Percentiles rank a stretch among this genome's conserved stretches.
These are phyloP conservation scores for Lodderomyces orthopsilosis DNA, from an alignment of 1,139 yeast genomes.

Conservation along the genomic window DNA sequence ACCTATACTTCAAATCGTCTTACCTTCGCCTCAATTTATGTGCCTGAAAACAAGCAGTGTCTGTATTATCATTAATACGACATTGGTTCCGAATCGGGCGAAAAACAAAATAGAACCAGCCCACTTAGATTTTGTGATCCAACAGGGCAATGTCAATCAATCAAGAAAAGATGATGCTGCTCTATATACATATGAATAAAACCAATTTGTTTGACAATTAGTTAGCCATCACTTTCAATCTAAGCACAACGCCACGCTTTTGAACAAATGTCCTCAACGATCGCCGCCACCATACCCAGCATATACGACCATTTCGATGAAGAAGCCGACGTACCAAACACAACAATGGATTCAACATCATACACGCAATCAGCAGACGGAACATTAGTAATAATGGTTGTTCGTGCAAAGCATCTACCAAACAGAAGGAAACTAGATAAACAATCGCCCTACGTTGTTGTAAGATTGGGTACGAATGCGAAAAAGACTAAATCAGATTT, in stretches of 20 bases:
- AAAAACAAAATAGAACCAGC: slow-evolving; percentile 1
- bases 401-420: slow-evolving; percentile 71
- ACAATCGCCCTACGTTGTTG: slow-evolving; percentile 83
- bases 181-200: not conserved
- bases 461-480: slow-evolving; percentile 78
- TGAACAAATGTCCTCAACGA: not conserved
- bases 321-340: not conserved
- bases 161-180: not conserved
- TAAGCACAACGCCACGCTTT: not conserved
- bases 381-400: slow-evolving; percentile 43
- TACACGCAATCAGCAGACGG: slow-evolving; percentile 44
- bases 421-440: slow-evolving; percentile 81
- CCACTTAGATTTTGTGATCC: slow-evolving; percentile 1
- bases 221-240: not conserved
- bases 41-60: not conserved
- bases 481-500: slow-evolving; percentile 69
- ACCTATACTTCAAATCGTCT: no score
- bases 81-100: not conserved
- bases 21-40: no score
- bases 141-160: not conserved
- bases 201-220: not conserved
- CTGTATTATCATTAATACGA: not conserved
- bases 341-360: not conserved
- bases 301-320: not conserved
- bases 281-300: not conserved